Base-by-base conservation (phyloP, 2,329 filamentous ascomycete species). In the Xylariaceae sp. region DNA sequence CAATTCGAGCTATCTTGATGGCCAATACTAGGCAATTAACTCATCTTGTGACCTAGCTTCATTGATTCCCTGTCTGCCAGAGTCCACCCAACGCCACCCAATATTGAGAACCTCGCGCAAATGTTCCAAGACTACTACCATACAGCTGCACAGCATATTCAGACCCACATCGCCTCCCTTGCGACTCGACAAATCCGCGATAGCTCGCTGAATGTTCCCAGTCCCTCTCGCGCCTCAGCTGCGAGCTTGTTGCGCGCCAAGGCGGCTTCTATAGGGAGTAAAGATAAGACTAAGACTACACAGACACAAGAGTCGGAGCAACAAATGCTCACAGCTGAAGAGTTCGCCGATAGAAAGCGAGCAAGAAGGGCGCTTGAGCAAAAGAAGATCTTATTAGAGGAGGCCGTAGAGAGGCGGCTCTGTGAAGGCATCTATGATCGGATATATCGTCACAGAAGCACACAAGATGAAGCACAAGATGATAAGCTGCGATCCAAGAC, bases 61-160 rank as follows among this genome's bases (percentile, higher is more conserved):
- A 87, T 97, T 66, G 91, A 96, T 57, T 93, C 91, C 6, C 77
- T 99, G 21, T 89, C 86, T 41, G 91, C 91, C 64, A 96, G 90
- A 77, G 87, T 95, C 26, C 89, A 97, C 66, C 84, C 89, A 2
- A 86, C 85, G 4, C 94, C 94, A 4, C 87, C 94, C 1, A 89
- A 84, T 39, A 88, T 95, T 67, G 91, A 96, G 41, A 87, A 83
- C 58, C 81, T 97, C 13, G 88, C 92, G 7, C 81, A 84, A n/a
- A 80, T 94, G 47, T 97, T 97, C 69, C 94, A 99, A 73, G 91
- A 96, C 52, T 99, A 97, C 71, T 99, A 99, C 69, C 77, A 82
- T 35, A 82, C 86, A 51, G 91, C 92, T 18, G 88, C 91, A 9
- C 81, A 85, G 2, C 90, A 94, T 64, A 92, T 97, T 54, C 83